phyloP scores from a whole-genome alignment of 768 basidiomycete genomes.

The Rossbeevera mucosa region DNA sequence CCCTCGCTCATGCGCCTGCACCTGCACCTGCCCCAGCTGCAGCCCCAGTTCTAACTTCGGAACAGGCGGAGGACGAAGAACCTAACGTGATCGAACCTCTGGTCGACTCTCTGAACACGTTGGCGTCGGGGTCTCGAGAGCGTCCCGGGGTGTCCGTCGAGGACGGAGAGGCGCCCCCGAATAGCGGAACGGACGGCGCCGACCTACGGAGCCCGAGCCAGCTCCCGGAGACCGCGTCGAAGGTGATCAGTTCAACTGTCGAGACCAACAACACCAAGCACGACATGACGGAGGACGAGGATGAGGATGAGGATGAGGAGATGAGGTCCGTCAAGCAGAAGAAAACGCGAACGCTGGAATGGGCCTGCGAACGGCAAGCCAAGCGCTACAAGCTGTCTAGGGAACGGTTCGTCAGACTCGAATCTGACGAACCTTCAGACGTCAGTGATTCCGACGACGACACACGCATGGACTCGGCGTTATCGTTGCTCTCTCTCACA shows the following conservation, averaged over 20 bases:
- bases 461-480: conserved; percentile 21
- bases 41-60: background rate
- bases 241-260: background rate
- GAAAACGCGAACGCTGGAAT: conserved; percentile 37
- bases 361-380: conserved; percentile 40
- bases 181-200: background rate
- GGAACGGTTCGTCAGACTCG: conserved; percentile 13
- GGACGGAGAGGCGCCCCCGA: background rate
- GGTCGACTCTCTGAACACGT: conserved; percentile 14
- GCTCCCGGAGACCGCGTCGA: background rate
- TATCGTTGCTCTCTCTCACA: conserved; percentile 30
- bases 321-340: conserved; percentile 10
- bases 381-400: conserved; percentile 33
- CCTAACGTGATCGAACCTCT: conserved; percentile 19
- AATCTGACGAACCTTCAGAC: conserved; percentile 17
- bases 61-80: background rate
- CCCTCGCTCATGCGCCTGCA: background rate
- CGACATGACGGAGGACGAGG: conserved; percentile 6
- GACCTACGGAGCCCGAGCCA: background rate
- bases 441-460: conserved; percentile 2
- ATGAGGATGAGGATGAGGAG: background rate
- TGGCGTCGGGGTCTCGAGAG: conserved; percentile 10
- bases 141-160: background rate
- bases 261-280: background rate
- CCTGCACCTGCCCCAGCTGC: background rate